Base-by-base conservation (phyloP, 495 filamentous ascomycete genomes). In the Lophiotrema nucula region DNA sequence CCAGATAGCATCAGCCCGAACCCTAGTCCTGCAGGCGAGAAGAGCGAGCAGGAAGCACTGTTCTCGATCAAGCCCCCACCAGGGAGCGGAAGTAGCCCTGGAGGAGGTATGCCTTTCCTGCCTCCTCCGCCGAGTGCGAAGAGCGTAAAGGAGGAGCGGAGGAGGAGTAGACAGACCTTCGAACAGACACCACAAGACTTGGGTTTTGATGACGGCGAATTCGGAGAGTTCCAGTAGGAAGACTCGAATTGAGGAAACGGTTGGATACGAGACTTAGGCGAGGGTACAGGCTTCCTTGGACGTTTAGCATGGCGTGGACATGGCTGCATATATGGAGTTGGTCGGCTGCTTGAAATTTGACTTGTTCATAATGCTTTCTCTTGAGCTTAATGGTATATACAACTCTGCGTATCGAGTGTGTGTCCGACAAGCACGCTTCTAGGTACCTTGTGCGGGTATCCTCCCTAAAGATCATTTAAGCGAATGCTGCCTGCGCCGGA, bases 51-150 rank as follows among this genome's bases (percentile, higher is more conserved):
- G 49, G 55, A 62, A 37, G 73, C 75, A 25, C 49, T 78, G 58
- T 80, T 79, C 64, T 75, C 71, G 26, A 78, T 79, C 26, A 71
- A 70, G 31, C 76, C 78, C 21, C 78, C 76, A 24, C 46, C 65
- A 2, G 46, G 67, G 58, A 53, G 57, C 45, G 73, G 76, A 28
- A 12, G 23, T 12, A 31, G 22, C n/a, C 16, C n/a, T 2, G 19
- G 31, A 16, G 75, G 77, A 48, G 79, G 76, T 10, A 70, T 76
- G 49, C 67, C 72, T 2, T 72, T 73, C 46, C 65, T 83, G n/a
- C 80, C 84, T 10, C 83, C 84, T n/a, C 83, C 83, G 12, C 84
- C 84, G n/a, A 82, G 76, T 47, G 77, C 83, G 4, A 54, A 56
- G 46, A 69, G 72, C 18, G 67, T 67, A 2, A 73, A 67, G 56